A percentile compares a stretch with the other conserved stretches of the same genome.
These are phyloP conservation scores for Phialocephala subalpina DNA, from an alignment of 2,329 filamentous ascomycete genomes.

Conservation along the genomic window DNA sequence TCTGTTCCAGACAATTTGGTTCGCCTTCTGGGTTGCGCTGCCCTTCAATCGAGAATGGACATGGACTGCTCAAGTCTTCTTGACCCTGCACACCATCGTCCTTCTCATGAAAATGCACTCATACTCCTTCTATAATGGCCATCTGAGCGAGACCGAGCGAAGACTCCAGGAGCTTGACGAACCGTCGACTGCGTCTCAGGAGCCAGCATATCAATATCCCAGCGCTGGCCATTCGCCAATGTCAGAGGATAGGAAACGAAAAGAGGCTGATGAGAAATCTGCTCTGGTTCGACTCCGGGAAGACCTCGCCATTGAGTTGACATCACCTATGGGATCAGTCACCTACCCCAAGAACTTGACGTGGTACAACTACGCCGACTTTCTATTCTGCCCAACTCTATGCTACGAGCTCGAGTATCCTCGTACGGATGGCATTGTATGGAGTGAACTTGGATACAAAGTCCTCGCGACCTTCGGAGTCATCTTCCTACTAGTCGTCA, in stretches of 20 bases:
- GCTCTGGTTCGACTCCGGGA: conserved; percentile 77
- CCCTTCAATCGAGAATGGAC: conserved; percentile 91
- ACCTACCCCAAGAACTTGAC: conserved; percentile 93
- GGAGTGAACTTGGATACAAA: conserved; percentile 84
- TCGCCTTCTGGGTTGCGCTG: conserved; percentile 82
- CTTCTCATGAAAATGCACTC: conserved; percentile 99
- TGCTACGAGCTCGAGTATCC: conserved; percentile 99
- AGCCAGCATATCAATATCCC: conserved; percentile 80
- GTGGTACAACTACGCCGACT: conserved; percentile 83
- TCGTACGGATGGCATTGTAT: conserved; percentile 76
- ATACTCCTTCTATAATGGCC: conserved; percentile 97
- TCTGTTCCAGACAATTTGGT: conserved; percentile 80
- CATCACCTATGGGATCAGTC: conserved; percentile 86
- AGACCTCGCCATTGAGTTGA: conserved; percentile 89
- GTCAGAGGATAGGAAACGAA: conserved; percentile 37
- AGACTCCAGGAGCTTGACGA: conserved; percentile 81
- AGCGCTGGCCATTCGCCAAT: conserved; percentile 43
- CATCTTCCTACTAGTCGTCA: conserved; percentile 92
- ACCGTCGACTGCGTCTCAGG: conserved; percentile 73
- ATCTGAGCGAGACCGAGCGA: conserved; percentile 86
- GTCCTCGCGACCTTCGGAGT: conserved; percentile 91
- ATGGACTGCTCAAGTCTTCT: conserved; percentile 96
- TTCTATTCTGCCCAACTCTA: conserved; percentile 88
- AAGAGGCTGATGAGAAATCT: conserved; percentile 48
- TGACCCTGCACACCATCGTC: conserved; percentile 88